Evolutionary conservation across 2,329 filamentous ascomycete genomes (phyloP), one percentile per base, ranked within the genome.

Genomic region (Colletotrichum tofieldiae): DNA sequence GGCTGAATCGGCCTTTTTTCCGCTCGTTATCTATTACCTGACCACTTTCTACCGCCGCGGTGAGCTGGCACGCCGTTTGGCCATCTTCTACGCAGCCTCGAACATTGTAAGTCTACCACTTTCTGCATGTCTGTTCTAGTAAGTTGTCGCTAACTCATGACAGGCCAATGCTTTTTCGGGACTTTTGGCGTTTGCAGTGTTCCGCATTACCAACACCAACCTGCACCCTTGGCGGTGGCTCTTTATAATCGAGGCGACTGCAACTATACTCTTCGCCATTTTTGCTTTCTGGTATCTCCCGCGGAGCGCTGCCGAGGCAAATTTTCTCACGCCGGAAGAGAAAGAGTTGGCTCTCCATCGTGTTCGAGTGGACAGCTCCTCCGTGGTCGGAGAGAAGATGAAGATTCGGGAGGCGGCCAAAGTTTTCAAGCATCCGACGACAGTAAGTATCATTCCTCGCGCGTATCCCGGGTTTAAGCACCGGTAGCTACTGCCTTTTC

Each of bases 361-460:
- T n/a, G 93, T 95, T 74, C 91, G 93, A 74, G 87, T 94, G 63
- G 93, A 96, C 79, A 92, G 90, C 8, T 94, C 92, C 2, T 90
- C 92, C 0, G 83, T 85, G 20, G 88, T 90, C 35, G 83, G 86
- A 47, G 87, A 90, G 76, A 78, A 85, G 72, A 88, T 90, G 77
- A 83, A 84, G 74, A 79, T 90, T 32, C 80, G 78, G 23, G 87
- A 90, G 3, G 82, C 87, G 0, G 80, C 90, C 23, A 81, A 83
- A 62, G 85, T 90, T 74, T 89, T 91, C 78, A 82, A 76, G 58
- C 79, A 85, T 56, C 87, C 87, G 2, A 84, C 84, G 3, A 85
- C 85, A 16, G 5, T 88, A 84, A 74, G 81, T 79, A 37, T 45
- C 32, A 6, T 0, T 41, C n/a, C 26, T 2, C 14, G n/a, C n/a